phyloP scores from a whole-genome alignment of 306 rosid species.

The Chamaecrista fasciculata region DNA sequence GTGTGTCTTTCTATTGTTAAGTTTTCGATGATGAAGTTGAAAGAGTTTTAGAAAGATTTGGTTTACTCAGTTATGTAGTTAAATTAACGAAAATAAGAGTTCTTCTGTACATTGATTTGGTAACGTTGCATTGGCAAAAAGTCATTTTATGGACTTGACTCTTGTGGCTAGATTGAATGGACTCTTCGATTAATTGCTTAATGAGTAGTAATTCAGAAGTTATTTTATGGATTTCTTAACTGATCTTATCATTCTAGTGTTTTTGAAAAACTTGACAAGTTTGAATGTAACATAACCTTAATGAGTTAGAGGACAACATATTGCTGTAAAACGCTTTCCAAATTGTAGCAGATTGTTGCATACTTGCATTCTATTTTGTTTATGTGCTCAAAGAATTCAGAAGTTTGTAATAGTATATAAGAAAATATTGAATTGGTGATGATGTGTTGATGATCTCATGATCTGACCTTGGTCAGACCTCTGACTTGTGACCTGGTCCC shows the following conservation, averaged over 20 bases:
- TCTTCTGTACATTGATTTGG: neutral
- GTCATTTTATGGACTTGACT: neutral
- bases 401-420: neutral
- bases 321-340: neutral
- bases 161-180: neutral
- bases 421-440: neutral
- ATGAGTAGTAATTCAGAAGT: neutral
- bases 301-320: neutral
- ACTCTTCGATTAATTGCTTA: neutral
- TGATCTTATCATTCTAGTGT: neutral
- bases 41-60: neutral
- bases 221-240: neutral
- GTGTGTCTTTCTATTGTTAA: neutral
- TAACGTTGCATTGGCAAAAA: neutral
- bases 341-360: neutral
- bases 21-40: neutral
- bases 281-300: neutral
- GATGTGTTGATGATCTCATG: conserved; percentile 7
- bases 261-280: neutral
- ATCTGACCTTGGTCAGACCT: conserved; percentile 10
- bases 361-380: neutral
- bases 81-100: neutral
- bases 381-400: neutral
- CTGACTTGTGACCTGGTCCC: neutral
- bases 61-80: neutral